Base-by-base conservation (phyloP, 2,329 filamentous ascomycete species). In the Lachnellula subtilissima region DNA sequence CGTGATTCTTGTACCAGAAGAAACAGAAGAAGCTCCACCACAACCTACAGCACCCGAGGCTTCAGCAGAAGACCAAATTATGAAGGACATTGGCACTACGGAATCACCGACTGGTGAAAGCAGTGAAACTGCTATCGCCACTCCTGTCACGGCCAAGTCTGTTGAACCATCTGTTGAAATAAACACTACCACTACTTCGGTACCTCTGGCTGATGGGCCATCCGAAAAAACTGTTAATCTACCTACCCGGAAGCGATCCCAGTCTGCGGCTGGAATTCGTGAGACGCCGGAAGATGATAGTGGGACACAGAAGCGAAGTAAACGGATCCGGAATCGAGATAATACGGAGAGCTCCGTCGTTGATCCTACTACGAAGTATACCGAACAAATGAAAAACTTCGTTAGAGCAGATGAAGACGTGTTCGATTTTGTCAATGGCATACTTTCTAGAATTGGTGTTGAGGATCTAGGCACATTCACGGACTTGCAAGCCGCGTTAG, bases 321-420 rank as follows among this genome's bases (percentile, higher is more conserved):
- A 88, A 65, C 75, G 85, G 50, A 84, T 84, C 32, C 78, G 85
- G 47, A 79, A 83, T 17, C 76, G 85, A 53, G 84, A 86, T 45
- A 80, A 77, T 17, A 66, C 78, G 9, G 72, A 69, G 4, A 82
- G 81, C 37, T 69, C 72, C 0, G 69, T 78, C 14, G 68, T 78
- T 14, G 82, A 85, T 57, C 74, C 80, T 6, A 78, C 75, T 50
- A 76, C 75, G 0, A 71, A 79, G 25, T 75, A 79, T 52, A 78
- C 81, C 1, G 78, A 76, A 51, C 80, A 85, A 62, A 69, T 86
- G 4, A 77, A 81, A 53, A 40, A 28, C 3, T 69, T 58, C 47
- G 49, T 61, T 3, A 52, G 56, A 51, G 67, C 65, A 35, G 69
- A 71, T 51, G 61, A 68, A 37, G 54, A 67, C 28, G 61, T 68